Base-by-base conservation (phyloP, 2,329 filamentous ascomycete genomes). In the Clonostachys rhizophaga region DNA sequence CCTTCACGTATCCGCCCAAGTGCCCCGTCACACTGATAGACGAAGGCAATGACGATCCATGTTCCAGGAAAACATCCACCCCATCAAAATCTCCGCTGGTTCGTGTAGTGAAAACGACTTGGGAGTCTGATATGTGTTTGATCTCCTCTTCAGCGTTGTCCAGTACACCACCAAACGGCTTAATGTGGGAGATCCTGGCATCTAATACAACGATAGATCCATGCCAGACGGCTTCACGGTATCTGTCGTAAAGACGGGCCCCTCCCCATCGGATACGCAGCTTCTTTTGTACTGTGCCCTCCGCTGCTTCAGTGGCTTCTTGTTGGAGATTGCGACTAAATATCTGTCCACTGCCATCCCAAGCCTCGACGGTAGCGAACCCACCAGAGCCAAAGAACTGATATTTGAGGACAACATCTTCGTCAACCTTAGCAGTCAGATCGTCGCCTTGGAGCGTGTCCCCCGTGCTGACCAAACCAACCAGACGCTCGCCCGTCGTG, bases 191-290 rank as follows among this genome's bases (percentile, higher is more conserved):
- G 17, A 61, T 55, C 2, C 40, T 34, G 3, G 54, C 50, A 1
- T 50, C 57, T 0, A 46, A 5, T 4, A 62, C 39, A 5, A 55
- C 43, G 8, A 64, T 59, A 4, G 51, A 54, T 0, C 62, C 62
- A 9, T 59, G 49, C 63, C 62, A 65, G 3, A 61, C 56, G 8
- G 61, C 60, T 40, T 65, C 62, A 3, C 61, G 52, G 34, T 65
- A 65, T 13, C 62, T 48, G 43, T 65, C 61, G 42, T 62, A 63
- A 1, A 65, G 48, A 6, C 61, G 54, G 6, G 62, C 62, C 0
- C 62, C 61, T 39, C 61, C 60, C 62, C 61, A 65, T 18, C 50
- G 59, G 9, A 65, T 50, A 6, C 58, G 51, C 2, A 55, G 34
- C 45, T 55, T 61, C n/a, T 24, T 51, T 4, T 18, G 12, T 1